These are phyloP conservation scores for Diaporthe destruens DNA, from an alignment of 2,329 filamentous ascomycete species.

Conservation along the genomic window DNA sequence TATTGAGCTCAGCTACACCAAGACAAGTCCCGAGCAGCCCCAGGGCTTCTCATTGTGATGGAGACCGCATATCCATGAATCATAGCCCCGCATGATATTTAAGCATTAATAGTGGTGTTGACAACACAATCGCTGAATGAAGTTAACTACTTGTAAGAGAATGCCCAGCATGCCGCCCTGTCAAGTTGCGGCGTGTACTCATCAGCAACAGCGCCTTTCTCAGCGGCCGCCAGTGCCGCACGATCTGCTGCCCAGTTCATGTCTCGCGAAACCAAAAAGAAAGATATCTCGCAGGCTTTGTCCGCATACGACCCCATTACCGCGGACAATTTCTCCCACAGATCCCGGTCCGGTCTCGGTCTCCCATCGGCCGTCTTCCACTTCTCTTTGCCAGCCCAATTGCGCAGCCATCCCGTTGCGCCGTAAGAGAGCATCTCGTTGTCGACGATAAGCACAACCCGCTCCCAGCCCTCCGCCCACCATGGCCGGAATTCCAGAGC, in stretches of 20 bases:
- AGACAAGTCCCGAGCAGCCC: not conserved
- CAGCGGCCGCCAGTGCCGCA: slow-evolving; percentile 13
- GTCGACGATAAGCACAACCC: slow-evolving; percentile 24
- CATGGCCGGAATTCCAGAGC: slow-evolving; percentile 23
- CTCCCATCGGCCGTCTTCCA: slow-evolving; percentile 27
- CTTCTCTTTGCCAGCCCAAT: slow-evolving; percentile 25
- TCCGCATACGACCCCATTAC: slow-evolving; percentile 17
- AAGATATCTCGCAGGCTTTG: slow-evolving; percentile 20
- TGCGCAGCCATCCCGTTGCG: slow-evolving; percentile 23
- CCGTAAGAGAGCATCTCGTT: slow-evolving; percentile 20
- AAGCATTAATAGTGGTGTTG: not conserved
- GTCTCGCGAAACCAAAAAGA: slow-evolving; percentile 8
- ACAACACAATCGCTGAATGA: not conserved
- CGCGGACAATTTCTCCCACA: slow-evolving; percentile 28
- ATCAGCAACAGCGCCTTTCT: not conserved
- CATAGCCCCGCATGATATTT: no score
- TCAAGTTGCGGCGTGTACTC: slow-evolving; percentile 19
- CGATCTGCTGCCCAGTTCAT: slow-evolving; percentile 24
- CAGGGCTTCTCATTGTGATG: no score
- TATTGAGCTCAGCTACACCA: not conserved
- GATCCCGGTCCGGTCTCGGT: slow-evolving; percentile 1
- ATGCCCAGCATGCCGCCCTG: slow-evolving; percentile 15
- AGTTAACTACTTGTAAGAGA: slow-evolving; percentile 3
- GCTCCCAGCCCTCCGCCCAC: slow-evolving; percentile 33
- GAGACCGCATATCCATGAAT: not conserved